These are phyloP conservation scores for Fusarium nygamai DNA, from an alignment of 2,329 filamentous ascomycete genomes.

Conservation along the genomic window DNA sequence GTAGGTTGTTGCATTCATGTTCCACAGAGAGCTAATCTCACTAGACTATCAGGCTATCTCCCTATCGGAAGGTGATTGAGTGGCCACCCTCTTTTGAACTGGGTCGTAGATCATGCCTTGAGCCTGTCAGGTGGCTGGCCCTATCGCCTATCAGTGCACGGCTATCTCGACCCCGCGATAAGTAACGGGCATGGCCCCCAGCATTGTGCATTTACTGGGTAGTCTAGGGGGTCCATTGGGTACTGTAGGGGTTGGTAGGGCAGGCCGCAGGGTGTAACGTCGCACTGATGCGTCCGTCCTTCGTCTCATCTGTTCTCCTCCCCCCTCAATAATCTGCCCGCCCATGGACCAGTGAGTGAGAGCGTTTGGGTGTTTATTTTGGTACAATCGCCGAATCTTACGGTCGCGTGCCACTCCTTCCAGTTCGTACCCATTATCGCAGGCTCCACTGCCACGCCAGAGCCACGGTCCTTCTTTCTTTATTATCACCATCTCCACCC, in stretches of 20 bases:
- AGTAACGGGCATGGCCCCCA: background rate
- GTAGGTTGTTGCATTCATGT: conserved; percentile 29
- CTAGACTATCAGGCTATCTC: conserved; percentile 7
- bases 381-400: conserved; percentile 2
- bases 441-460: background rate
- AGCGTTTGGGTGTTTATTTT: conserved; percentile 7
- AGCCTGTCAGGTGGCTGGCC: conserved; percentile 5
- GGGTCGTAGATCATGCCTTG: background rate
- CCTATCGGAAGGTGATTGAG: conserved; percentile 15
- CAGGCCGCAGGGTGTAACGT: background rate
- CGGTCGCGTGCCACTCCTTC: conserved; percentile 12
- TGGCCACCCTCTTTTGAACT: background rate
- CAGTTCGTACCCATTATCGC: background rate
- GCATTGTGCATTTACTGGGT: background rate
- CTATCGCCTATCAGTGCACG: conserved; percentile 5
- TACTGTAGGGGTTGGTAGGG: background rate
- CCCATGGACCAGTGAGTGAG: background rate
- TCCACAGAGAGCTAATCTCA: conserved; percentile 6
- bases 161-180: conserved; percentile 24
- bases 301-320: conserved; percentile 6
- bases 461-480: background rate
- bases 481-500: conserved; percentile 7
- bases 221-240: background rate
- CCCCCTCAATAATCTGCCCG: background rate
- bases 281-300: conserved; percentile 19